A percentile compares a stretch with the other conserved stretches of the same genome.
phyloP scores from a whole-genome alignment of 768 basidiomycete species.

The Pleurotus tuoliensis region DNA sequence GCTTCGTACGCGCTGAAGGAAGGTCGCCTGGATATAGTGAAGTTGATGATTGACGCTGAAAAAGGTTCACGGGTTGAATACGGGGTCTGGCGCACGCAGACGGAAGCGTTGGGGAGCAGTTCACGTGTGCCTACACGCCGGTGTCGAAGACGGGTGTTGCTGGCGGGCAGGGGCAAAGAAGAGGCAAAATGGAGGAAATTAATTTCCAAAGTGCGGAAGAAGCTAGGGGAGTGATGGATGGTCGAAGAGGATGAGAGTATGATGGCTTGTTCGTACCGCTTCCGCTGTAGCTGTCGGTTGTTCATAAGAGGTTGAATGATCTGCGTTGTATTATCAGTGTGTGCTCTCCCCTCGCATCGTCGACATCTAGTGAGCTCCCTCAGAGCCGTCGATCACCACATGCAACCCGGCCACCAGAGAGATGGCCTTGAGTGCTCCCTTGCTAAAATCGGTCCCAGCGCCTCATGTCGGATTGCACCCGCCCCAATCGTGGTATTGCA shows the following conservation, averaged over 20 bases:
- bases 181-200: slow-evolving; percentile 3
- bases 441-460: background rate
- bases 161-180: background rate
- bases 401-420: slow-evolving; percentile 3
- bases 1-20: slow-evolving; percentile 60
- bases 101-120: background rate
- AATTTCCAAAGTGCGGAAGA: slow-evolving; percentile 4
- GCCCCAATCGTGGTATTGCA: slow-evolving; percentile 3
- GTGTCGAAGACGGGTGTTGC: background rate
- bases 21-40: slow-evolving; percentile 51
- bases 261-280: background rate
- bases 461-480: background rate
- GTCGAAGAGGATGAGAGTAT: background rate
- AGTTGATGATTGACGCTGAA: slow-evolving; percentile 20
- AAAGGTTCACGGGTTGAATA: slow-evolving; percentile 9
- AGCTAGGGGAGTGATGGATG: background rate
- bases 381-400: slow-evolving; percentile 4
- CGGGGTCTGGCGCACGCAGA: background rate
- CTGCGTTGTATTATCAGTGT: background rate
- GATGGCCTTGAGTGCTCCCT: background rate
- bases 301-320: background rate
- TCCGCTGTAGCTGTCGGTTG: slow-evolving; percentile 5
- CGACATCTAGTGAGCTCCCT: slow-evolving; percentile 3
- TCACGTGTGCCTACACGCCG: slow-evolving; percentile 1
- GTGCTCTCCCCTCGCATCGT: background rate